Evolutionary conservation across 2,329 filamentous ascomycete genomes (phyloP).

Genomic region (Lasiodiplodia citricola): DNA sequence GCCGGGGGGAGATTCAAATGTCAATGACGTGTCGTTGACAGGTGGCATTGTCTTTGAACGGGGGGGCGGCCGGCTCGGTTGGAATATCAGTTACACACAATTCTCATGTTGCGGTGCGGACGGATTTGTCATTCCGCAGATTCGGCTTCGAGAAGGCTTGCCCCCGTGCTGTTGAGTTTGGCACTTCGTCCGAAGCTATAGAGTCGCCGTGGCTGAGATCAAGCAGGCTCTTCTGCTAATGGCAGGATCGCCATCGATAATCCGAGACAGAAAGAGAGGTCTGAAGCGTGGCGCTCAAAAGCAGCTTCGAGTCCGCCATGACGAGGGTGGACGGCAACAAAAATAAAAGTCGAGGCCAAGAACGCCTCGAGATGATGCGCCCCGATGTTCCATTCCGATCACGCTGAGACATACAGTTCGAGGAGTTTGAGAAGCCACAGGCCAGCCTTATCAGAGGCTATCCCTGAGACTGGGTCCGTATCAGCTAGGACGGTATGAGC

Average conservation of each 20-base stretch:
- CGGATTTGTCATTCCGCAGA: neutral
- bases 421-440: slow-evolving; percentile 21
- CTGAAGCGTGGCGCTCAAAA: slow-evolving; percentile 13
- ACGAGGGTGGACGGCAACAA: slow-evolving; percentile 8
- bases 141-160: neutral
- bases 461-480: neutral
- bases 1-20: neutral
- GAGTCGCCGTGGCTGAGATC: neutral
- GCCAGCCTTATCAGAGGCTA: slow-evolving; percentile 8
- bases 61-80: neutral
- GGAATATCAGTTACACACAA: neutral
- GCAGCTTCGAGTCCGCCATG: slow-evolving; percentile 6
- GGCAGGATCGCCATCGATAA: slow-evolving; percentile 17
- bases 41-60: neutral
- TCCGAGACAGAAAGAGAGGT: slow-evolving; percentile 4
- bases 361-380: slow-evolving; percentile 8
- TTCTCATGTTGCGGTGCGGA: too few relatives aligned
- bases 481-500: neutral
- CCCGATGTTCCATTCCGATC: slow-evolving; percentile 6
- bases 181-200: neutral
- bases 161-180: neutral
- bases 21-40: neutral
- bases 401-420: slow-evolving; percentile 4
- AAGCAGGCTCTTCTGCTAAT: slow-evolving; percentile 5
- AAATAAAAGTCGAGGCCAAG: slow-evolving; percentile 3